Conservation (phyloP, 2,329 filamentous ascomycete genomes). For the Penicillium sp. region DNA sequence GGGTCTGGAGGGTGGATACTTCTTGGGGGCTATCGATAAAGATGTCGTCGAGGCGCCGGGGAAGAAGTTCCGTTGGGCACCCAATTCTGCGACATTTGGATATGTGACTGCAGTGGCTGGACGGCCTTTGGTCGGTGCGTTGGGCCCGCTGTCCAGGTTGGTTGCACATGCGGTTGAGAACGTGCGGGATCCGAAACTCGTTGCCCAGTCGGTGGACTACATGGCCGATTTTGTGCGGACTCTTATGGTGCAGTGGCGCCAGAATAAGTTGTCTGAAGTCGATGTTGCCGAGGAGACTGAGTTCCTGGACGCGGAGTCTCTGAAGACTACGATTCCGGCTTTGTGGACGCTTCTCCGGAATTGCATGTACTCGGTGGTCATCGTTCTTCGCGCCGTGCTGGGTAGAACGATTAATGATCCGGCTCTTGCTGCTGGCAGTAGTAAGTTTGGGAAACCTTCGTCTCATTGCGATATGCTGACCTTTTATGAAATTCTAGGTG, state of each 20-base stretch:
- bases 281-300: slow-evolving; percentile 70
- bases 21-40: slow-evolving; percentile 71
- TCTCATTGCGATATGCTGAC: slow-evolving; percentile 16
- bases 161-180: slow-evolving; percentile 68
- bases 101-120: slow-evolving; percentile 62
- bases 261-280: slow-evolving; percentile 74
- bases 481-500: slow-evolving; percentile 47
- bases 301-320: slow-evolving; percentile 68
- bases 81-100: slow-evolving; percentile 62
- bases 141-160: slow-evolving; percentile 68
- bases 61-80: slow-evolving; percentile 70
- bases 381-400: slow-evolving; percentile 75
- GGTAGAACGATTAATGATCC: slow-evolving; percentile 67
- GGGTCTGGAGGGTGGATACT: slow-evolving; percentile 77
- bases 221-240: slow-evolving; percentile 70
- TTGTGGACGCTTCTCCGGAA: slow-evolving; percentile 79
- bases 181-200: slow-evolving; percentile 52
- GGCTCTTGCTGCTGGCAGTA: slow-evolving; percentile 59
- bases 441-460: slow-evolving; percentile 44
- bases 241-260: slow-evolving; percentile 74
- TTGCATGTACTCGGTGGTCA: slow-evolving; percentile 75
- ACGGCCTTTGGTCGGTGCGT: slow-evolving; percentile 63
- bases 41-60: slow-evolving; percentile 65
- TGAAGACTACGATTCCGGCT: slow-evolving; percentile 69
- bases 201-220: slow-evolving; percentile 60